These are phyloP conservation scores for Butyriboletus appendiculatus DNA, from an alignment of 1,284 basidiomycete species.

Conservation along the genomic window DNA sequence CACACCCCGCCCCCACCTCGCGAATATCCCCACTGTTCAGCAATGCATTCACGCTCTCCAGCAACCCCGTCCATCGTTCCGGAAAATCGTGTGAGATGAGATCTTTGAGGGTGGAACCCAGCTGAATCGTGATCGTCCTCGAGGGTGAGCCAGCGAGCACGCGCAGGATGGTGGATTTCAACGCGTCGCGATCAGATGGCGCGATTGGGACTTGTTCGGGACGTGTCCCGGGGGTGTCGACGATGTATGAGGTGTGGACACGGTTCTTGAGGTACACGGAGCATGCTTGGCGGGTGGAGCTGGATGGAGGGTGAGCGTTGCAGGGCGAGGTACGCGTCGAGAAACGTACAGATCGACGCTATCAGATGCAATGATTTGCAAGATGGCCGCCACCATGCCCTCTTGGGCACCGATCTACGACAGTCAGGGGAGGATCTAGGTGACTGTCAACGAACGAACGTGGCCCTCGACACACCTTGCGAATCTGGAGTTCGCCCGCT, in stretches of 20 bases:
- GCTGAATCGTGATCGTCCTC: slow-evolving; percentile 70
- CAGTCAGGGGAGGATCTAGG: slow-evolving; percentile 6
- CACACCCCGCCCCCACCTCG: slow-evolving; percentile 77
- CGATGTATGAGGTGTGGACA: slow-evolving; percentile 60
- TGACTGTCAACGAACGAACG: slow-evolving; percentile 1
- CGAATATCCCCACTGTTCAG: slow-evolving; percentile 63
- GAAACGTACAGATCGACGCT: slow-evolving; percentile 71
- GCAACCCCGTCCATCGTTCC: slow-evolving; percentile 66
- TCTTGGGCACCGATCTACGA: slow-evolving; percentile 71
- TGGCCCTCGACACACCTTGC: slow-evolving; percentile 55
- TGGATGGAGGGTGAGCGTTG: slow-evolving; percentile 30
- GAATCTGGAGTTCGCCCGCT: slow-evolving; percentile 79
- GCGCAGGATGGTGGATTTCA: slow-evolving; percentile 66
- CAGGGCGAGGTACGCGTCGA: background rate
- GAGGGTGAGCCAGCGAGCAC: slow-evolving; percentile 68
- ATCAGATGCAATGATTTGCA: slow-evolving; percentile 81
- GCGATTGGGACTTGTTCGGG: slow-evolving; percentile 64
- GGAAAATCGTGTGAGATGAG: slow-evolving; percentile 77
- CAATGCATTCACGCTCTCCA: slow-evolving; percentile 62
- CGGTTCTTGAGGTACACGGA: slow-evolving; percentile 88
- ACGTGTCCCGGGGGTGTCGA: slow-evolving; percentile 47
- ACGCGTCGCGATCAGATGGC: slow-evolving; percentile 63
- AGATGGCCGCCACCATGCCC: slow-evolving; percentile 74
- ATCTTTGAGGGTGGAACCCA: slow-evolving; percentile 69
- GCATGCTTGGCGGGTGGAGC: slow-evolving; percentile 76